phyloP scores from a whole-genome alignment of 768 basidiomycete genomes.

The Daedalea quercina region DNA sequence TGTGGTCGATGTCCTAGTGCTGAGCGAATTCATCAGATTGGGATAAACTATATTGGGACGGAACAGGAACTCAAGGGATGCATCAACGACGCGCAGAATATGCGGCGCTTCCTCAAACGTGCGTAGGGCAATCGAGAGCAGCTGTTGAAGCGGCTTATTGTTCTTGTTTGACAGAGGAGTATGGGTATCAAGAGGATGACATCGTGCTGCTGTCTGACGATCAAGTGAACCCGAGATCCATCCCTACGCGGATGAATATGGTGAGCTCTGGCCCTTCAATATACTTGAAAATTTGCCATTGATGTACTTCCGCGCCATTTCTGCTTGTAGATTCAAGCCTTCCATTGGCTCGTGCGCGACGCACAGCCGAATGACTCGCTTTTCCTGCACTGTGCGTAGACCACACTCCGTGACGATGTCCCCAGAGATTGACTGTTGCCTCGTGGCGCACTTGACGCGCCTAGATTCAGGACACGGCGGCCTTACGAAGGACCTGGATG shows the following conservation, averaged over 20 bases:
- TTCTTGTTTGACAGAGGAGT: constrained; percentile 28
- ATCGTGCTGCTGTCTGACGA: constrained; percentile 56
- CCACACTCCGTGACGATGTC: neutral
- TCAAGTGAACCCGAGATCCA: constrained; percentile 32
- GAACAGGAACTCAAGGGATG: constrained; percentile 41
- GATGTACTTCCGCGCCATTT: neutral
- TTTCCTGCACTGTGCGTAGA: constrained; percentile 42
- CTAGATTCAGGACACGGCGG: constrained; percentile 95
- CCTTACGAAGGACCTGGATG: constrained; percentile 70
- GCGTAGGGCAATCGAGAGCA: constrained; percentile 10
- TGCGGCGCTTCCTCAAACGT: constrained; percentile 41
- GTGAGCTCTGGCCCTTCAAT: constrained; percentile 12
- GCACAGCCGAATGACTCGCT: constrained; percentile 49
- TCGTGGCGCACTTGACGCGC: neutral
- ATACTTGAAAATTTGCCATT: neutral
- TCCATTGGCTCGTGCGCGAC: constrained; percentile 51
- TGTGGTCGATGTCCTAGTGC: neutral
- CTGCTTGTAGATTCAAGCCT: constrained; percentile 34
- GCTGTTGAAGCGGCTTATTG: too few relatives aligned
- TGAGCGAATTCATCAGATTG: constrained; percentile 31
- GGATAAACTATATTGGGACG: constrained; percentile 46
- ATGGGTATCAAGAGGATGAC: constrained; percentile 44
- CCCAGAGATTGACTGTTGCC: neutral
- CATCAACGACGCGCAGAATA: constrained; percentile 54
- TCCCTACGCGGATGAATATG: constrained; percentile 50